Evolutionary conservation across 2,329 filamentous ascomycete genomes (phyloP).

Genomic region (Aphanocladium album): DNA sequence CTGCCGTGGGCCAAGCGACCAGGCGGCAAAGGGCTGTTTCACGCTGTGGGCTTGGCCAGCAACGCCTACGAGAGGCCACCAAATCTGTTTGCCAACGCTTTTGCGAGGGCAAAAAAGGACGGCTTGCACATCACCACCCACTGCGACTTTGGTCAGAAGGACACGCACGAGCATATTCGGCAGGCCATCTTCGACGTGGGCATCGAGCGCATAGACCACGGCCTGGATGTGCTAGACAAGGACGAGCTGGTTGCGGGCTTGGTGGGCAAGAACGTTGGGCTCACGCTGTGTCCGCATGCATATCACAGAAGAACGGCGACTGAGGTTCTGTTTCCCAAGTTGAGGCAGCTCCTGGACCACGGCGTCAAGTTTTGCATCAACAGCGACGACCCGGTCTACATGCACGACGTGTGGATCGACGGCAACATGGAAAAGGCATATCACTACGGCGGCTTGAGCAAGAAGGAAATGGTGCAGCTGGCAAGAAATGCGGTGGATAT

Average conservation of each 20-base stretch:
- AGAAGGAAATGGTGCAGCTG: slow-evolving; percentile 38
- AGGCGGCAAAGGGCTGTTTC: slow-evolving; percentile 33
- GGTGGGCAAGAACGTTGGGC: slow-evolving; percentile 48
- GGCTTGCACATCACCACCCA: slow-evolving; percentile 44
- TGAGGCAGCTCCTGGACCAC: slow-evolving; percentile 50
- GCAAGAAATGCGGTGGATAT: slow-evolving; percentile 39
- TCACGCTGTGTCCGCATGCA: slow-evolving; percentile 60
- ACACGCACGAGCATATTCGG: slow-evolving; percentile 47
- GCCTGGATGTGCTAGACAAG: slow-evolving; percentile 59
- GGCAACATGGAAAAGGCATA: slow-evolving; percentile 41
- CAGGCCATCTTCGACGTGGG: slow-evolving; percentile 56
- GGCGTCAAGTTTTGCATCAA: slow-evolving; percentile 66
- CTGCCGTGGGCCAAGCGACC: slow-evolving; percentile 31
- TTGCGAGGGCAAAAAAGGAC: slow-evolving; percentile 30
- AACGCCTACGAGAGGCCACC: slow-evolving; percentile 43
- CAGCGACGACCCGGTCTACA: slow-evolving; percentile 67
- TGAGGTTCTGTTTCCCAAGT: slow-evolving; percentile 44
- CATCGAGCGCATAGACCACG: slow-evolving; percentile 67
- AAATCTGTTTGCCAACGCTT: slow-evolving; percentile 37
- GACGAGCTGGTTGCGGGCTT: slow-evolving; percentile 51
- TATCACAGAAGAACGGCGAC: slow-evolving; percentile 19
- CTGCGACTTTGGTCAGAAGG: slow-evolving; percentile 46
- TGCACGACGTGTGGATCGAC: slow-evolving; percentile 54
- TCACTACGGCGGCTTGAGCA: slow-evolving; percentile 33
- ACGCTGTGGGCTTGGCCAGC: slow-evolving; percentile 42